Evolutionary conservation across 2,329 filamentous ascomycete species (phyloP).

Genomic region (Venturia aucupariae): DNA sequence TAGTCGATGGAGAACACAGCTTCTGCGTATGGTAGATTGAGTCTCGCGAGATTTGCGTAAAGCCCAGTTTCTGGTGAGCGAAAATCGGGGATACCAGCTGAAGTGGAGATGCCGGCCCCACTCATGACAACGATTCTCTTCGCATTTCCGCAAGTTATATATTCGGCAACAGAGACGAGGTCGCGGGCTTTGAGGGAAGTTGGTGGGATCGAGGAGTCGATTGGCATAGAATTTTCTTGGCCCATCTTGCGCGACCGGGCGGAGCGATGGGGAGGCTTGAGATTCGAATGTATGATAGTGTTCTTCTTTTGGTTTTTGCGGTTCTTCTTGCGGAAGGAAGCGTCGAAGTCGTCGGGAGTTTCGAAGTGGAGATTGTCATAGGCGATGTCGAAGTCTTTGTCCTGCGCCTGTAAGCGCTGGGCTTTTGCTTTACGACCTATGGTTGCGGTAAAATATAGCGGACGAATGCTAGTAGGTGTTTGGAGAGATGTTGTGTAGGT

Average conservation of each 20-base stretch:
- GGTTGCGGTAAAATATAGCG: slow-evolving; percentile 22
- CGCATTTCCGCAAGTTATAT: slow-evolving; percentile 61
- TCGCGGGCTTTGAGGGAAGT: slow-evolving; percentile 58
- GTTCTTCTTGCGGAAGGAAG: slow-evolving; percentile 20
- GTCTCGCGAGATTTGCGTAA: slow-evolving; percentile 80
- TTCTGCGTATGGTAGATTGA: slow-evolving; percentile 81
- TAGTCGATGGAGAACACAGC: slow-evolving; percentile 90
- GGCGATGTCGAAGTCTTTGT: slow-evolving; percentile 16
- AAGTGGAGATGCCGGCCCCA: slow-evolving; percentile 79
- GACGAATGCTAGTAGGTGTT: no score
- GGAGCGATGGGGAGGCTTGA: slow-evolving; percentile 18
- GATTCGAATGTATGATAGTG: not conserved
- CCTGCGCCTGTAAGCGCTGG: slow-evolving; percentile 27
- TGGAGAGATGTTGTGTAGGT: no score
- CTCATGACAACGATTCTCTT: slow-evolving; percentile 71
- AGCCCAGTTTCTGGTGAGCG: slow-evolving; percentile 86
- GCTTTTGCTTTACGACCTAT: slow-evolving; percentile 44
- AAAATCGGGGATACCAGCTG: slow-evolving; percentile 78
- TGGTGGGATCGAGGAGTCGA: slow-evolving; percentile 57
- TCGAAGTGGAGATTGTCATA: not conserved
- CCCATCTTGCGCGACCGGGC: slow-evolving; percentile 55
- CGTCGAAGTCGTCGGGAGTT: not conserved
- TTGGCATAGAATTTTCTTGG: slow-evolving; percentile 63
- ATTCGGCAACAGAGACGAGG: slow-evolving; percentile 66
- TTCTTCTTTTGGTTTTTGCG: not conserved